phyloP scores from a whole-genome alignment of 2,329 filamentous ascomycete genomes.

The Monilinia polystroma region DNA sequence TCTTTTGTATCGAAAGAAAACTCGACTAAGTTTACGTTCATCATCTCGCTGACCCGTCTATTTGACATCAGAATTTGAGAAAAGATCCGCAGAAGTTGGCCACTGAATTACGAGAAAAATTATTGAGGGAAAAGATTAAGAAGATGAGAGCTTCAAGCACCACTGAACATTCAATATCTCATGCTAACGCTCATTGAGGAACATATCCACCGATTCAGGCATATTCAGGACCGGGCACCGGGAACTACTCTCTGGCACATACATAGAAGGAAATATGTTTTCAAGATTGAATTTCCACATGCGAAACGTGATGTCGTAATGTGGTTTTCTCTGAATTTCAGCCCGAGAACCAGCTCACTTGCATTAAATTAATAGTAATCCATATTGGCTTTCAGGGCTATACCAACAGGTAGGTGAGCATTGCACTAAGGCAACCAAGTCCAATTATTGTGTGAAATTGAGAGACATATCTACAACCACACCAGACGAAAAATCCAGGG shows the following conservation, averaged over 20 bases:
- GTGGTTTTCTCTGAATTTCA: not conserved
- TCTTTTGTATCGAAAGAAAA: slow-evolving; percentile 26
- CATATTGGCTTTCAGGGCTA: not conserved
- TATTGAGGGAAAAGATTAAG: slow-evolving; percentile 55
- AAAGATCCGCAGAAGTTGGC: slow-evolving; percentile 46
- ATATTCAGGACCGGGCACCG: not conserved
- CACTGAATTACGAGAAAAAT: slow-evolving; percentile 50
- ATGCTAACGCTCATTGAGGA: slow-evolving; percentile 50
- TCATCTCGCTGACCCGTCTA: slow-evolving; percentile 41
- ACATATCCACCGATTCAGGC: slow-evolving; percentile 17
- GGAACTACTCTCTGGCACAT: not conserved
- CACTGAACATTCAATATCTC: slow-evolving; percentile 41
- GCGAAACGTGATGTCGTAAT: not conserved
- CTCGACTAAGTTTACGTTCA: slow-evolving; percentile 24
- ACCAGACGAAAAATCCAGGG: not conserved
- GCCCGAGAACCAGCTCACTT: not conserved
- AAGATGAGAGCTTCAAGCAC: slow-evolving; percentile 54
- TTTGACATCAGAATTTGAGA: slow-evolving; percentile 36
- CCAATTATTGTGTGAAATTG: not conserved
- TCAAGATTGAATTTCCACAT: slow-evolving; percentile 9
- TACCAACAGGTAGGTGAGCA: not conserved
- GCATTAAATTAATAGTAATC: not conserved
- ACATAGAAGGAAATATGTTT: slow-evolving; percentile 16
- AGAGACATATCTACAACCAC: not conserved
- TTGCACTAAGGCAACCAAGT: not conserved